Conservation (phyloP, 345 rosid species). For the Salix caprea region DNA sequence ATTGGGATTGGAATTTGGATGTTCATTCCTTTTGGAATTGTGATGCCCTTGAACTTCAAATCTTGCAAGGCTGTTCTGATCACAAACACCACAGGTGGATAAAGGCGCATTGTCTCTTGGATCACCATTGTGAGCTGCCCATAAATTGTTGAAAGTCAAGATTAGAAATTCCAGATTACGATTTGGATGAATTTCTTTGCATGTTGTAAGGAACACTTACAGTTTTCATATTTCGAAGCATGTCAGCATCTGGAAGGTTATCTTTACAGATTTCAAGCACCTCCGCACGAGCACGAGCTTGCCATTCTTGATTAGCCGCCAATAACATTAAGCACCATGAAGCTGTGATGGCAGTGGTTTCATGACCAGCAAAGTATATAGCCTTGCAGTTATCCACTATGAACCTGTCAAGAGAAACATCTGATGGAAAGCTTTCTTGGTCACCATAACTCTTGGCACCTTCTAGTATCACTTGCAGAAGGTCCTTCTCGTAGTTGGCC, state of each 20-base stretch:
- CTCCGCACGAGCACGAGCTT: slow-evolving; percentile 16
- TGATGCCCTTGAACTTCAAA: slow-evolving; percentile 21
- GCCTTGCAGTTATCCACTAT: slow-evolving; percentile 35
- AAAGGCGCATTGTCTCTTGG: slow-evolving; percentile 18
- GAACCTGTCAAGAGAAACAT: slow-evolving; percentile 7
- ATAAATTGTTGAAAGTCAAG: not conserved
- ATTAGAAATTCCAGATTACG: not conserved
- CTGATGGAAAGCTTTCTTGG: not conserved
- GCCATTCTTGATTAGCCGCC: slow-evolving; percentile 33
- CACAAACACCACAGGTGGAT: slow-evolving; percentile 6
- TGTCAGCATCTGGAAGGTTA: slow-evolving; percentile 17
- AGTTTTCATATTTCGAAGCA: slow-evolving; percentile 29
- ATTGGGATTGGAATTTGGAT: slow-evolving; percentile 18
- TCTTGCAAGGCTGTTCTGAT: slow-evolving; percentile 16
- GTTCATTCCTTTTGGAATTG: slow-evolving; percentile 22
- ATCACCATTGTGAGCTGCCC: slow-evolving; percentile 26
- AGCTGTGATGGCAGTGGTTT: slow-evolving; percentile 20
- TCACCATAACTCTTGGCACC: slow-evolving; percentile 4
- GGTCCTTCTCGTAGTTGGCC: slow-evolving; percentile 16
- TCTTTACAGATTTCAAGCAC: slow-evolving; percentile 16
- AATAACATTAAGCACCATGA: slow-evolving; percentile 22
- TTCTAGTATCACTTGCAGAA: slow-evolving; percentile 22
- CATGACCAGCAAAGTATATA: slow-evolving; percentile 29
- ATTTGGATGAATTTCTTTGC: not conserved
- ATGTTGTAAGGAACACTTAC: slow-evolving; percentile 6